Evolutionary conservation across 805 yeast species (phyloP).

Genomic region (Yamadazyma kitorensis): DNA sequence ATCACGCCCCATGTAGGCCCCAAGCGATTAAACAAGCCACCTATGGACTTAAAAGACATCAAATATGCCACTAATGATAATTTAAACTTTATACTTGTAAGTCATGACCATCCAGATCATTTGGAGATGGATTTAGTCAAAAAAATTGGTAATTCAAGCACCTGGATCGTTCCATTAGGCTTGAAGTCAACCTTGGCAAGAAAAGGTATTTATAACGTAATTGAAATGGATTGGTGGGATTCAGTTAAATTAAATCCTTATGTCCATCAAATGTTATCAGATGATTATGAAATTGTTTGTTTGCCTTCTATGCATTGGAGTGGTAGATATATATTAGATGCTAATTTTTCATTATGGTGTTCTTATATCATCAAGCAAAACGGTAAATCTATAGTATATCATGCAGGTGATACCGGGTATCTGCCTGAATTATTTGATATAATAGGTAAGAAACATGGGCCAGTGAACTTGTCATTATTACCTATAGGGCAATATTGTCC

Average conservation of each 20-base stretch:
- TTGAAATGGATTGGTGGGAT: conserved; percentile 96
- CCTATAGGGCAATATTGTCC: conserved; percentile 98
- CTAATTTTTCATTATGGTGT: conserved; percentile 85
- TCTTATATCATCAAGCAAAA: conserved; percentile 71
- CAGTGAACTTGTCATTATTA: conserved; percentile 57
- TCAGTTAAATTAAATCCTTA: conserved; percentile 33
- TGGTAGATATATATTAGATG: conserved; percentile 76
- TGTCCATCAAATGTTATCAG: conserved; percentile 35
- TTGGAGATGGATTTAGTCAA: conserved; percentile 62
- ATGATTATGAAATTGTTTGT: conserved; percentile 75
- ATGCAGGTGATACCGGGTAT: conserved; percentile 95
- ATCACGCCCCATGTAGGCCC: conserved; percentile 73
- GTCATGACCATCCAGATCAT: conserved; percentile 97
- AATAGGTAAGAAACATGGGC: conserved; percentile 65
- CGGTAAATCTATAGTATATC: conserved; percentile 72
- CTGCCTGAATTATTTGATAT: conserved; percentile 65
- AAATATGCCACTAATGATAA: conserved; percentile 51
- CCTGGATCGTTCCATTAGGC: conserved; percentile 90
- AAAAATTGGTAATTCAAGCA: conserved; percentile 50
- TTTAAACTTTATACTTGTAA: conserved; percentile 67
- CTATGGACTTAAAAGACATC: conserved; percentile 60
- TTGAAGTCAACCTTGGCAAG: conserved; percentile 56
- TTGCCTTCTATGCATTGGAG: conserved; percentile 98
- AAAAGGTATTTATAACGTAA: conserved; percentile 56
- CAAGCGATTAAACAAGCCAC: conserved; percentile 74